Percentiles rank a stretch among this genome's conserved stretches.
These are phyloP conservation scores for Phytopythium ostracodes DNA, from an alignment of 352 stramenopile genomes.

Conservation along the genomic window DNA sequence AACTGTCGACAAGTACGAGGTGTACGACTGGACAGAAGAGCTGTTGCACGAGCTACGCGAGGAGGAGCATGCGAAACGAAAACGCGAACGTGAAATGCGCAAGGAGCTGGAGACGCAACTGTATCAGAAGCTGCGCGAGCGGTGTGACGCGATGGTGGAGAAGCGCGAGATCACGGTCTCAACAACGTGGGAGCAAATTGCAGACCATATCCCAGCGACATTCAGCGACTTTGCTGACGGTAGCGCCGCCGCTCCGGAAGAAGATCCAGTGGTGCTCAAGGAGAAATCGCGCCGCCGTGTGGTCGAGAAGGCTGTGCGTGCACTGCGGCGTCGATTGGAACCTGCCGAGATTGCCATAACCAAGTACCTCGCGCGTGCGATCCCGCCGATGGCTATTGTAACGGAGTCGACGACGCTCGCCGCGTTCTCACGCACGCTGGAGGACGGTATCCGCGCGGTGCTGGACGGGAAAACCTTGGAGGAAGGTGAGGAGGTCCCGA, in stretches of 20 bases:
- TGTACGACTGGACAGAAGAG: slow-evolving; percentile 66
- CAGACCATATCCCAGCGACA: slow-evolving; percentile 10
- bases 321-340: slow-evolving; percentile 31
- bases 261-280: slow-evolving; percentile 24
- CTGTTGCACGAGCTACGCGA: slow-evolving; percentile 38
- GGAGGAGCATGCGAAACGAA: slow-evolving; percentile 38
- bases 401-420: slow-evolving; percentile 30
- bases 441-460: slow-evolving; percentile 21
- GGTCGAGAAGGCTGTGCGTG: slow-evolving; percentile 49
- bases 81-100: slow-evolving; percentile 46
- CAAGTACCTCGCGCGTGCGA: slow-evolving; percentile 24
- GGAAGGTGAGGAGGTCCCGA: slow-evolving; percentile 51
- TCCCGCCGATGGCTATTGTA: slow-evolving; percentile 23
- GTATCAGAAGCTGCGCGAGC: slow-evolving; percentile 24
- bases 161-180: slow-evolving; percentile 17
- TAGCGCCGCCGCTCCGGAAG: slow-evolving; percentile 7
- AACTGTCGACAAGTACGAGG: slow-evolving; percentile 40
- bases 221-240: slow-evolving; percentile 9
- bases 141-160: slow-evolving; percentile 16
- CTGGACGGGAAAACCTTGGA: slow-evolving; percentile 51
- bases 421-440: slow-evolving; percentile 30
- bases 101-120: slow-evolving; percentile 32
- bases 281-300: slow-evolving; percentile 40
- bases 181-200: slow-evolving; percentile 26
- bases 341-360: slow-evolving; percentile 20